Conservation (phyloP, 2,329 filamentous ascomycete genomes). For the Phialocephala subalpina region DNA sequence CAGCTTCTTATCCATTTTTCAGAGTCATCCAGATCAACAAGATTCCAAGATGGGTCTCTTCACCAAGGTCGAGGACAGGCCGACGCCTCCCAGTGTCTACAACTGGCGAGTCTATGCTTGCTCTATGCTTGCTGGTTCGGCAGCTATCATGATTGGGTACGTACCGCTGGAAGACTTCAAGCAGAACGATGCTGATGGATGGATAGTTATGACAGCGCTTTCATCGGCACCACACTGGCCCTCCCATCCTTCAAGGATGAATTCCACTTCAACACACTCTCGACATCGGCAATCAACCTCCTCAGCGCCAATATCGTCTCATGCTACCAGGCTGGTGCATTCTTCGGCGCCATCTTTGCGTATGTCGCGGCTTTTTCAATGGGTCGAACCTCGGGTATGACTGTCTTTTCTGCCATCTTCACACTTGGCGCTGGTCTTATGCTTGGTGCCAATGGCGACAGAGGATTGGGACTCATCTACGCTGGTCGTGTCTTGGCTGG, state of each 20-base stretch:
- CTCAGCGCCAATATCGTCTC: slow-evolving; percentile 81
- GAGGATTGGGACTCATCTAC: slow-evolving; percentile 71
- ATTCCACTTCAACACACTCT: slow-evolving; percentile 67
- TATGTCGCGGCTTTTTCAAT: slow-evolving; percentile 72
- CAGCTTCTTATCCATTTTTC: slow-evolving; percentile 6
- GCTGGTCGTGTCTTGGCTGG: slow-evolving; percentile 70
- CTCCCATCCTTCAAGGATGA: slow-evolving; percentile 74
- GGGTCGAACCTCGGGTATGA: slow-evolving; percentile 71
- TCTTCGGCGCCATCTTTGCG: slow-evolving; percentile 79
- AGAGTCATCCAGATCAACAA: slow-evolving; percentile 1
- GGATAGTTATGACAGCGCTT: slow-evolving; percentile 67
- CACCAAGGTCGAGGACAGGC: slow-evolving; percentile 61
- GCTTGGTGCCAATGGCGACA: slow-evolving; percentile 68
- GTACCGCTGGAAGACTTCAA: neutral
- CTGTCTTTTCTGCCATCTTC: slow-evolving; percentile 69
- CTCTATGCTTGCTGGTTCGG: slow-evolving; percentile 62
- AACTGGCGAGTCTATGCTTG: slow-evolving; percentile 67
- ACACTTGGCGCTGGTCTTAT: slow-evolving; percentile 76
- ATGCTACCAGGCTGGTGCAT: slow-evolving; percentile 83
- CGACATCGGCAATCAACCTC: slow-evolving; percentile 57
- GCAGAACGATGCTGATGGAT: neutral
- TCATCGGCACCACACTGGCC: slow-evolving; percentile 80
- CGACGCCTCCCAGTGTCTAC: slow-evolving; percentile 64
- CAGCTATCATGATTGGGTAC: slow-evolving; percentile 61
- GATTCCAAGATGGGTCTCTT: slow-evolving; percentile 50